Base-by-base conservation (phyloP, 306 rosid genomes). In the Sesbania bispinosa region DNA sequence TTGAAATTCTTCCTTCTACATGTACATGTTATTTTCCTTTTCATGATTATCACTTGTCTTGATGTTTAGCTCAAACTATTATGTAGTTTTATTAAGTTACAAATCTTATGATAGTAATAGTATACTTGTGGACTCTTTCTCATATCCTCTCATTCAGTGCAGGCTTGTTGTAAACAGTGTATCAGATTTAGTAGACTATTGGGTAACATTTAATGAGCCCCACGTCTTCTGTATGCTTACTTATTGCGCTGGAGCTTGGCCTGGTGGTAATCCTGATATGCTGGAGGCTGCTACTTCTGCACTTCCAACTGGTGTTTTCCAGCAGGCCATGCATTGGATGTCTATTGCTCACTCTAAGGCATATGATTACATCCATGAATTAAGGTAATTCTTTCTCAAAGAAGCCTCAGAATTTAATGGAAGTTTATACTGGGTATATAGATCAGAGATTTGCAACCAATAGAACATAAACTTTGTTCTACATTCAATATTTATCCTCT, bases 251-350 rank as follows among this genome's bases (percentile, higher is more conserved):
- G 99, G 99, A 65, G 84, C 99, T 76, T 94, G 96, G 97, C 97
- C 97, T 48, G 97, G 97, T 61, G 99, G 99, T 76, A 85, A 94
- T 82, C 99, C 99, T 73, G 97, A 91, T 80, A 87, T 89, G 96
- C 89, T 94, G 76, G 96, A 94, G 84, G 89, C 15, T 71, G 99
- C 96, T 24, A 89, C 93, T 66, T 89, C 96, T 39, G 89, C 96
- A 64, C 88, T 94, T 70, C 99, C 97, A 70, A 85, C 85, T 15
- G 97, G 99, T 68, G 99, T 91, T 79, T 89, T 89, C 80, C 90
- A 89, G 54, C 93, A 89, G 85, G 91, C 95, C 80, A 94, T 94
- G 99, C 88, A 91, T 89, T 94, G 99, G 99, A 94, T 91, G 50
- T 75, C 96, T 74, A 51, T 77, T 86, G 97, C 99, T 62, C 99